phyloP scores from a whole-genome alignment of 1,139 yeast genomes.

The Sugiyamaella sp. region DNA sequence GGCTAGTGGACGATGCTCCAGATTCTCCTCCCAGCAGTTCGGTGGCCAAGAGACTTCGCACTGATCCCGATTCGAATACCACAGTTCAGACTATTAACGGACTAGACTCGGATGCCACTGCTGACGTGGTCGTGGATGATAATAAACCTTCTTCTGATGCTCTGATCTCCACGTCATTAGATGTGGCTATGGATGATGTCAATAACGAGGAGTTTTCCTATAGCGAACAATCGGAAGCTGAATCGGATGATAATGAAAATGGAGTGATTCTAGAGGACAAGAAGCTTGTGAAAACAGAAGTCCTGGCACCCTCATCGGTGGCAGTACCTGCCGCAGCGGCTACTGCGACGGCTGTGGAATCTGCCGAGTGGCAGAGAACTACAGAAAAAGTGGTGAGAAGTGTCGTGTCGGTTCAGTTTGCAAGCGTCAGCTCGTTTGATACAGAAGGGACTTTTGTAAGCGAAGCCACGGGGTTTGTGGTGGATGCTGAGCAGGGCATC shows the following conservation, averaged over 20 bases:
- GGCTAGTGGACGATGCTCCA: constrained; percentile 2
- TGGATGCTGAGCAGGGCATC: constrained; percentile 77
- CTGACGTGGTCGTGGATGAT: not conserved
- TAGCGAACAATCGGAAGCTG: constrained; percentile 8
- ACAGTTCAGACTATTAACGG: constrained; percentile 6
- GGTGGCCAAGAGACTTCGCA: constrained; percentile 9
- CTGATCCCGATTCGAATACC: constrained; percentile 11
- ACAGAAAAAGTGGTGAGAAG: constrained; percentile 80
- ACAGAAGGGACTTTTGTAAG: constrained; percentile 81
- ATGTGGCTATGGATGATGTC: constrained; percentile 10
- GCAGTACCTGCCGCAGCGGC: constrained; percentile 8
- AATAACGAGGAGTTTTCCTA: constrained; percentile 11
- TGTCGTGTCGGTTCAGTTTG: constrained; percentile 87
- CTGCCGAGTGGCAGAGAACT: constrained; percentile 71
- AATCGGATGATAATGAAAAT: not conserved
- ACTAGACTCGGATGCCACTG: constrained; percentile 5
- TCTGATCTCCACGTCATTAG: constrained; percentile 2
- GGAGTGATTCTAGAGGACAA: not conserved
- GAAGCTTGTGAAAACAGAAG: constrained; percentile 11
- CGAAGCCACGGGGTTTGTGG: constrained; percentile 96
- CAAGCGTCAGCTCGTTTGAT: constrained; percentile 85
- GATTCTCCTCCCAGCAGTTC: not conserved
- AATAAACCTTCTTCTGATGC: not conserved
- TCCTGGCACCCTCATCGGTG: constrained; percentile 4
- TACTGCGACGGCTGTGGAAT: constrained; percentile 24